Evolutionary conservation across 2,329 filamentous ascomycete species (phyloP).

Genomic region (Pyrenochaeta sp.): DNA sequence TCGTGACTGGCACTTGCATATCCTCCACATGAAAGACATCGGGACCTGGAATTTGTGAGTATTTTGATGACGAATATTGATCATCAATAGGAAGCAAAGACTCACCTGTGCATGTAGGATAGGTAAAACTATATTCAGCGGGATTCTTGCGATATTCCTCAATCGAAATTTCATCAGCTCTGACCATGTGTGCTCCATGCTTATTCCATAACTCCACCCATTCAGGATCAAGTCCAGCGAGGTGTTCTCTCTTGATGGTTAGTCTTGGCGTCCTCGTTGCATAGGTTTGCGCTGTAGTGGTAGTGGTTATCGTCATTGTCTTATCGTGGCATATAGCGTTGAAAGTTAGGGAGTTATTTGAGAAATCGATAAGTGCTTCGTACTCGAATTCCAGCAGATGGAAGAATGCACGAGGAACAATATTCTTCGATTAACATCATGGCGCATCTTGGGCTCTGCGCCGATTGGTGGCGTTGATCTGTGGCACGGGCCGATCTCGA

Average conservation of each 20-base stretch:
- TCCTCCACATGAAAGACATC: conserved; percentile 17
- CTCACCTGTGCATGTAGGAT: conserved; percentile 21
- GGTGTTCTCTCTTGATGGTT: conserved; percentile 4
- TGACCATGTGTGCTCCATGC: conserved; percentile 19
- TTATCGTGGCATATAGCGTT: background rate
- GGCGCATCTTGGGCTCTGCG: background rate
- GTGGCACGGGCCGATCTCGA: background rate
- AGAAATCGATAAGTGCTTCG: background rate
- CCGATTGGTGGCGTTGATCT: conserved; percentile 13
- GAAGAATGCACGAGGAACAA: background rate
- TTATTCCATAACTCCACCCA: conserved; percentile 20
- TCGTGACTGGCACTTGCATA: conserved; percentile 10
- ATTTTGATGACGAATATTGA: background rate
- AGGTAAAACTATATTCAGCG: conserved; percentile 18
- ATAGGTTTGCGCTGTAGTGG: background rate
- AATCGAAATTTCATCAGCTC: conserved; percentile 19
- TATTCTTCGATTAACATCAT: background rate
- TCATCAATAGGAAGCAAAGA: background rate
- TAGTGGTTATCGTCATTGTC: background rate
- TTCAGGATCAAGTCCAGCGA: conserved; percentile 19
- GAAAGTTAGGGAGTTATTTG: background rate
- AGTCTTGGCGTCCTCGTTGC: background rate
- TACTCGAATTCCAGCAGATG: background rate
- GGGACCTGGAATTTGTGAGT: conserved; percentile 9
- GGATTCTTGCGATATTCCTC: conserved; percentile 21